Base-by-base conservation (phyloP, 108 stramenopile species). In the Pseudonitzschia delicatissima region DNA sequence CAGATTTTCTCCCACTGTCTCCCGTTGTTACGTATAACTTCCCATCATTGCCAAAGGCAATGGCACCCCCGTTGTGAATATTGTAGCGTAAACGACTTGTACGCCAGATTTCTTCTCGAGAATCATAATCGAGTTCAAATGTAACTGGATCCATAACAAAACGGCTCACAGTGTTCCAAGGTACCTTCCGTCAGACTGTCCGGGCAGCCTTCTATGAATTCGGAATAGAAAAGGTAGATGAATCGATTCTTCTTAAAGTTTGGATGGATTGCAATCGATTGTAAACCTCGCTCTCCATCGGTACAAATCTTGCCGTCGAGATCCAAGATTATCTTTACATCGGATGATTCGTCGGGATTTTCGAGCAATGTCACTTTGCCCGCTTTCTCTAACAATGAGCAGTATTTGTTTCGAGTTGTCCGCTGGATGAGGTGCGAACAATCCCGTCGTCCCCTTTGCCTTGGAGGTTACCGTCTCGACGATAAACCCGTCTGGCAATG, bases 281-380 rank as follows among this genome's bases (percentile, higher is more conserved):
- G 57, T 17, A 77, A 15, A 2, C 76, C 76, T 0, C 76, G 70
- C 45, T 68, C 76, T 1, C 76, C 71, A 27, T 71, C 64, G 45
- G 27, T 52, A 40, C 76, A 77, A 6, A 77, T 51, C 0, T 17
- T 5, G 42, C 5, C 52, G 8, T 27, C 11, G 4, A 76, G n/a
- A 57, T 67, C 53, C 39, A 67, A 17, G 0, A 39, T 2, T 0
- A 40, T 11, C 20, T 37, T 57, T 5, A 15, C 4, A 7, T 57
- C 40, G 21, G 48, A 15, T 6, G 34, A n/a, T 27, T 63, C 51
- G 50, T 70, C 68, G 21, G 69, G 69, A 49, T 76, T 45, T 34
- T 52, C 34, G 8, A 66, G 8, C 17, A 66, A 35, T 15, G 32
- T 13, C 3, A 70, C 35, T 1, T 45, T 18, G 8, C 64, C 68